Evolutionary conservation across 2,329 filamentous ascomycete genomes (phyloP).

Genomic region (Arthrobotrys megalospora): DNA sequence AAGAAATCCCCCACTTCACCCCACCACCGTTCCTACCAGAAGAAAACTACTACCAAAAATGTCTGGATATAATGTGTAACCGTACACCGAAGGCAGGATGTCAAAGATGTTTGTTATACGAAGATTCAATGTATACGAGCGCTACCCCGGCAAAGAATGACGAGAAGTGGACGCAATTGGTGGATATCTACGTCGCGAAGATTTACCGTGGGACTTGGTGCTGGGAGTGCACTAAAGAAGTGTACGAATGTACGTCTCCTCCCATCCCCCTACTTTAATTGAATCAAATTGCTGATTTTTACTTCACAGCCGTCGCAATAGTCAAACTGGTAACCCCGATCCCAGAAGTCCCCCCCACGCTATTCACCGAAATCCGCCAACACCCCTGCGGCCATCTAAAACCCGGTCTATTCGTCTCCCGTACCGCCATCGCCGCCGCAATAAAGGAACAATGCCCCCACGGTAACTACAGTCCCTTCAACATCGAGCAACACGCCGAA

Average conservation of each 20-base stretch:
- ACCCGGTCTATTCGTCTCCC: conserved; percentile 44
- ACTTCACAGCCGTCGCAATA: conserved; percentile 26
- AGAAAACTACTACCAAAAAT: conserved; percentile 44
- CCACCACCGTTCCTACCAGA: background rate
- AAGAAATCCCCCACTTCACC: background rate
- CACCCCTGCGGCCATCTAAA: conserved; percentile 33
- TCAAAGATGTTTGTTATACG: conserved; percentile 37
- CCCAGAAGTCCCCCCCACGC: conserved; percentile 19
- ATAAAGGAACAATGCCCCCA: conserved; percentile 39
- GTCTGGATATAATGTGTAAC: conserved; percentile 53
- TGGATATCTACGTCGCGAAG: conserved; percentile 45
- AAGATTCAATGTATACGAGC: conserved; percentile 23
- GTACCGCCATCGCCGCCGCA: conserved; percentile 23
- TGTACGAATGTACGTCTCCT: conserved; percentile 41
- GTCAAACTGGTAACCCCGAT: conserved; percentile 37
- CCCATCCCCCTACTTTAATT: background rate
- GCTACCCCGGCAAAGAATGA: conserved; percentile 27
- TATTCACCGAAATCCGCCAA: conserved; percentile 34
- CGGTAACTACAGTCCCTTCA: conserved; percentile 39
- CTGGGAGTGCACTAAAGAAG: conserved; percentile 41
- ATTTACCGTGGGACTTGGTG: conserved; percentile 50
- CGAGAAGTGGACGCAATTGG: conserved; percentile 30
- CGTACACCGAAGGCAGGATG: conserved; percentile 19
- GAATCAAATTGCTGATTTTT: background rate
- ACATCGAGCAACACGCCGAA: conserved; percentile 34